Evolutionary conservation across 306 rosid genomes (phyloP), one percentile per base, ranked within the genome.

Genomic region (Vigna mungo): DNA sequence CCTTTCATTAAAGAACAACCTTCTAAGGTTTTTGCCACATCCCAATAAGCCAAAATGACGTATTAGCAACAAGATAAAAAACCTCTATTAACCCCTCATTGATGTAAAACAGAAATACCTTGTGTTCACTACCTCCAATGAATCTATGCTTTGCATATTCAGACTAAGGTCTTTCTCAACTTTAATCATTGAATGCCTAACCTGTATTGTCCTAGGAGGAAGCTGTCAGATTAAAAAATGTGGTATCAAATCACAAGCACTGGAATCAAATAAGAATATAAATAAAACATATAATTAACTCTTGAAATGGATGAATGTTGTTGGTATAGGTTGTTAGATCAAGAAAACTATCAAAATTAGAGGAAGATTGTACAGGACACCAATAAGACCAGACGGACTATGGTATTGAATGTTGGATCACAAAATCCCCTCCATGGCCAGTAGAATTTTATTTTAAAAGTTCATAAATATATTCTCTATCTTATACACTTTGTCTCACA

Each of bases 181-280:
- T 82, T 93, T 93, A 48, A 90, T 58, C 98, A 93, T 91, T 71
- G 97, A 90, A 55, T 51, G 68, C 17, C 98, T 91, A 55, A 88
- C 81, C 70, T 82, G 88, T 62, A 93, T 87, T 49, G 97, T 93
- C 56, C 80, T 84, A 3, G 75, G 81, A 78, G 90, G 87, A 76
- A 93, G 91, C 98, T 93, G 74, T 79, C 87, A 72, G 37, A 47
- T 65, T 81, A 13, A 60, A 71, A 39, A 65, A 77, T 47, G 23
- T 25, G 61, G 39, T n/a, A 36, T 34, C 32, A 49, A 39, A 65
- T 46, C 60, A 52, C 51, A 37, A 66, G 43, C 21, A 21, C 39
- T 51, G 77, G 17, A 59, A 63, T 53, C 69, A 67, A 44, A 48
- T 56, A 37, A 21, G 52, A 53, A 16, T 72, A 20, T 25, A 15